Evolutionary conservation across 805 yeast species (phyloP).

Genomic region (Kodamaea restingae): DNA sequence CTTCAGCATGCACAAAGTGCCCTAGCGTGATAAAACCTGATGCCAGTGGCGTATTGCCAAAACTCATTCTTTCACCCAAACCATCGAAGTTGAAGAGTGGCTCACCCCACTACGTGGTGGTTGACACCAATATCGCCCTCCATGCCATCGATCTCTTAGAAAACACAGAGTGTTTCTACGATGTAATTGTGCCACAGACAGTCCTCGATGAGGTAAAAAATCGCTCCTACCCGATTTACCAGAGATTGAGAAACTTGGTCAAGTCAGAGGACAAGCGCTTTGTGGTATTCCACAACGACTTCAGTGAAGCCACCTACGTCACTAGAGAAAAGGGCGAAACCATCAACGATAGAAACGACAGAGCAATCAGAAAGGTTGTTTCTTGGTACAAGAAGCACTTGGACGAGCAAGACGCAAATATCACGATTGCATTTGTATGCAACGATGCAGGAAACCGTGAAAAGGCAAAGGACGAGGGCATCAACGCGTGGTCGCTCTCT

Average conservation of each 20-base stretch:
- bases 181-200: conserved; percentile 92
- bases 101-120: conserved; percentile 73
- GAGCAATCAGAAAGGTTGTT: conserved; percentile 77
- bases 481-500: conserved; percentile 53
- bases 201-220: conserved; percentile 91
- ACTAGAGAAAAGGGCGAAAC: conserved; percentile 62
- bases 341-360: conserved; percentile 85
- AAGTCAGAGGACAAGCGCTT: conserved; percentile 78
- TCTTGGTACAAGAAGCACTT: conserved; percentile 73
- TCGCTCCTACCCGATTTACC: conserved; percentile 81
- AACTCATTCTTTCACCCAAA: conserved; percentile 57
- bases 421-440: conserved; percentile 60
- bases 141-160: conserved; percentile 90
- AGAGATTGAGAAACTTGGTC: conserved; percentile 72
- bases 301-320: conserved; percentile 65
- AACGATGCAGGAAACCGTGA: conserved; percentile 68
- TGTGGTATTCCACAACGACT: conserved; percentile 91
- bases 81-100: conserved; percentile 51
- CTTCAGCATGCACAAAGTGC: conserved; percentile 66
- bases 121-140: conserved; percentile 85
- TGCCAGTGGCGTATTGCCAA: conserved; percentile 63
- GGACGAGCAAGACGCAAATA: conserved; percentile 26
- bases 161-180: conserved; percentile 68
- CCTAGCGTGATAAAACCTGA: conserved; percentile 50
- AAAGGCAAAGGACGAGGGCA: conserved; percentile 51